Evolutionary conservation across 1,284 basidiomycete genomes (phyloP).

Genomic region (Caloboletus firmus): DNA sequence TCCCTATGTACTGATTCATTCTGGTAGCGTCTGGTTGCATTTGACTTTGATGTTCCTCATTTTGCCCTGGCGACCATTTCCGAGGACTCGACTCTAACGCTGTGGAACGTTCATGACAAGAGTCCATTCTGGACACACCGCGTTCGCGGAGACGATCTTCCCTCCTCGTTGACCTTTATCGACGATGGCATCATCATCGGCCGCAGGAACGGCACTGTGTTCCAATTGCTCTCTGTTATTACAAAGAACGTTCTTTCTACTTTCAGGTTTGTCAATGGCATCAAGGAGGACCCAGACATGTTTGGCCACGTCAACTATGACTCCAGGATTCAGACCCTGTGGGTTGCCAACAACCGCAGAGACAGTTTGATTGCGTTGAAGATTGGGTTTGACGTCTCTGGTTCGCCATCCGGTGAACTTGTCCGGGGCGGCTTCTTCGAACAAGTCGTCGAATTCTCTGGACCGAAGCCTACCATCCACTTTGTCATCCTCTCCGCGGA

Average conservation of each 20-base stretch:
- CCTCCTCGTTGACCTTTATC: slow-evolving; percentile 77
- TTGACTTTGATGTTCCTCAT: slow-evolving; percentile 76
- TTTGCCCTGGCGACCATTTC: slow-evolving; percentile 75
- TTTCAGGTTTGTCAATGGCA: slow-evolving; percentile 70
- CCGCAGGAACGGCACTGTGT: slow-evolving; percentile 74
- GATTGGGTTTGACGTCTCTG: slow-evolving; percentile 63
- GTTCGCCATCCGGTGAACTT: slow-evolving; percentile 56
- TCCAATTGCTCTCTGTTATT: slow-evolving; percentile 72
- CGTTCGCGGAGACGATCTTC: slow-evolving; percentile 71
- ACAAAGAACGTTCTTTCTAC: slow-evolving; percentile 73
- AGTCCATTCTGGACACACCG: slow-evolving; percentile 70
- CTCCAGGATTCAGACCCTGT: slow-evolving; percentile 74
- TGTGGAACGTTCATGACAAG: slow-evolving; percentile 76
- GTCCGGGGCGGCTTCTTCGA: slow-evolving; percentile 64
- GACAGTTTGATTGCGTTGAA: slow-evolving; percentile 80
- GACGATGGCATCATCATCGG: slow-evolving; percentile 78
- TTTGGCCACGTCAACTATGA: slow-evolving; percentile 83
- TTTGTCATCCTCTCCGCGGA: slow-evolving; percentile 81
- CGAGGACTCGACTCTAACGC: slow-evolving; percentile 72
- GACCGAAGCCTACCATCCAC: slow-evolving; percentile 81
- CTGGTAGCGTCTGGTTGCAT: slow-evolving; percentile 67
- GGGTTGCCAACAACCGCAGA: slow-evolving; percentile 79
- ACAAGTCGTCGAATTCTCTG: slow-evolving; percentile 76
- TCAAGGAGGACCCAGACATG: slow-evolving; percentile 72
- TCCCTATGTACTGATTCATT: slow-evolving; percentile 7